Conservation (phyloP, 306 rosid genomes). For the Trifolium repens region DNA sequence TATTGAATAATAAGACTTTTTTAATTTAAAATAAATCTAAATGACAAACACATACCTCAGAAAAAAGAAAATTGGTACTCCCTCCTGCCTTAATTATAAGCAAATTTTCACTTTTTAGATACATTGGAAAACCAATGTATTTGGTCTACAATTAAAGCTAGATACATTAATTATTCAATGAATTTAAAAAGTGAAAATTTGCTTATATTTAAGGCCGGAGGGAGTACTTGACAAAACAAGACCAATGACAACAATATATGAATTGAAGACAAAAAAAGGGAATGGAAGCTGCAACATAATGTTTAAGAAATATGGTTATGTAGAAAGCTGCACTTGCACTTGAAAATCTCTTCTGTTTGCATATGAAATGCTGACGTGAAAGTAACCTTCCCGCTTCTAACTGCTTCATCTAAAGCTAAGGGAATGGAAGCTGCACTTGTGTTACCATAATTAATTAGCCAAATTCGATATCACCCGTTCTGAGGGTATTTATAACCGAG, state of each 20-base stretch:
- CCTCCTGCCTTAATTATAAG: too few relatives aligned
- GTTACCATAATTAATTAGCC: conserved; percentile 88
- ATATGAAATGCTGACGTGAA: not conserved
- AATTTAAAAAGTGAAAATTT: too few relatives aligned
- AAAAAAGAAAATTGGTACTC: conserved; percentile 31
- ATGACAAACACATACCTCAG: conserved; percentile 40
- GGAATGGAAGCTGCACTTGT: conserved; percentile 96
- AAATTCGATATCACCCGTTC: conserved; percentile 87
- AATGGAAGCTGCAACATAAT: too few relatives aligned
- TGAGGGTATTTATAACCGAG: conserved; percentile 73
- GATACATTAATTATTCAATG: too few relatives aligned
- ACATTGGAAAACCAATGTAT: too few relatives aligned
- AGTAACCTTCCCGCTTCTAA: conserved; percentile 73
- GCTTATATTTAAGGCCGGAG: too few relatives aligned
- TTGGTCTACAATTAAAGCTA: too few relatives aligned
- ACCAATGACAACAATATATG: conserved; percentile 10
- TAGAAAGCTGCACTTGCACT: conserved; percentile 31
- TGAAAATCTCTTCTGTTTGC: conserved; percentile 18
- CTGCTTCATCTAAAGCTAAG: conserved; percentile 92
- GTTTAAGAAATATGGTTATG: conserved; percentile 12
- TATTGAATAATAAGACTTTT: conserved; percentile 37
- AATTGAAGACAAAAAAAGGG: conserved; percentile 25
- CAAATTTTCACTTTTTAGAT: too few relatives aligned
- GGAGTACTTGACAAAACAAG: conserved; percentile 38
- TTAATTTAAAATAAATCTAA: conserved; percentile 37